These are phyloP conservation scores for Leccinum olivaceopallidum DNA, from an alignment of 768 basidiomycete genomes.

Conservation along the genomic window DNA sequence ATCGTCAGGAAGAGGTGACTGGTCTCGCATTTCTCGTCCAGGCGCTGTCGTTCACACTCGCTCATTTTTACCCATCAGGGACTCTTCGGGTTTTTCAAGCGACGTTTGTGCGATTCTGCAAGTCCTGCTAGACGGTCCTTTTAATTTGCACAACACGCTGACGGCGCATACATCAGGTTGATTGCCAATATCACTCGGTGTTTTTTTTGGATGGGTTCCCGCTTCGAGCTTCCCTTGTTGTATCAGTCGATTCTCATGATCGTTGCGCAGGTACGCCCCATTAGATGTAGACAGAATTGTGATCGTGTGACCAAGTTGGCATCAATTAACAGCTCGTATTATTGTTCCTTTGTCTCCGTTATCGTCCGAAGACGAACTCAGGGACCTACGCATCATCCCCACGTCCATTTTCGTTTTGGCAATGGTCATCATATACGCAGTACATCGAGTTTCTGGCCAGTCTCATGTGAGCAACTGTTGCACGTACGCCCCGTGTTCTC, in stretches of 20 bases:
- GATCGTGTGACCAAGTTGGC: constrained; percentile 21
- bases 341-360: constrained; percentile 79
- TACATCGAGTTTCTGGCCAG: constrained; percentile 83
- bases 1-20: constrained; percentile 74
- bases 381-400: constrained; percentile 59
- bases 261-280: constrained; percentile 62
- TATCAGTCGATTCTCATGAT: constrained; percentile 87
- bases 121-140: constrained; percentile 20
- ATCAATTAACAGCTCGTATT: constrained; percentile 58
- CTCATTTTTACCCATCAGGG: constrained; percentile 43
- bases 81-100: constrained; percentile 82
- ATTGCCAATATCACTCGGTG: constrained; percentile 86
- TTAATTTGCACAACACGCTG: constrained; percentile 7
- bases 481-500: constrained; percentile 6
- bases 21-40: constrained; percentile 3
- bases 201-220: constrained; percentile 88
- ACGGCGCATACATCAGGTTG: constrained; percentile 44
- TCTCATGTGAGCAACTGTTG: constrained; percentile 53
- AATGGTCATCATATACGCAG: constrained; percentile 76
- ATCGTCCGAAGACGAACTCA: constrained; percentile 59
- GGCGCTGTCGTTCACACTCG: constrained; percentile 5
- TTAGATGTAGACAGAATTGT: constrained; percentile 6
- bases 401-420: constrained; percentile 80
- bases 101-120: constrained; percentile 86
- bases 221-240: constrained; percentile 75